Conservation (phyloP, 108 stramenopile species). For the Skeletonema potamos region DNA sequence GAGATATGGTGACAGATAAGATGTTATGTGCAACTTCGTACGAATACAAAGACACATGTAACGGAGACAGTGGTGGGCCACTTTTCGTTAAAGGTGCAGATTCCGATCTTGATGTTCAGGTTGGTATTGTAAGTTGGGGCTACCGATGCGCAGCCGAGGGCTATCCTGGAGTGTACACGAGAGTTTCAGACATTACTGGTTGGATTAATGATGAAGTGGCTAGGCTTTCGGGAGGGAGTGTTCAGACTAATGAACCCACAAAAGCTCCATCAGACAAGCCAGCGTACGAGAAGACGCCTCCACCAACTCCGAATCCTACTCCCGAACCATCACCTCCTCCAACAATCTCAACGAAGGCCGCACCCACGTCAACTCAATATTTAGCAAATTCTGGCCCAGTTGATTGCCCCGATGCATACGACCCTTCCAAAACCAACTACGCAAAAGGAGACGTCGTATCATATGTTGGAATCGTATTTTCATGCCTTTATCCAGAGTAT, state of each 20-base stretch:
- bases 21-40: background rate
- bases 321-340: background rate
- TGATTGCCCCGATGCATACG: background rate
- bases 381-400: background rate
- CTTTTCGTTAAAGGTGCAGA: background rate
- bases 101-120: slow-evolving; percentile 1
- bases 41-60: background rate
- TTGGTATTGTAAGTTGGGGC: slow-evolving; percentile 18
- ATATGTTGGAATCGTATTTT: background rate
- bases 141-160: background rate
- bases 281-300: background rate
- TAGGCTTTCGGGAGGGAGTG: background rate
- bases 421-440: background rate
- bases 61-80: background rate
- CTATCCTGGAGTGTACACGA: slow-evolving; percentile 5
- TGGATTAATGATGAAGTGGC: background rate
- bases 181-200: background rate
- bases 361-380: background rate
- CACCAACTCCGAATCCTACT: background rate
- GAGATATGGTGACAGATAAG: background rate
- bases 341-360: no score
- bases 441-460: background rate
- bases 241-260: background rate
- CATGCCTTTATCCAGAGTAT: background rate
- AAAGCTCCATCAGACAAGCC: no score